phyloP scores from a whole-genome alignment of 139 green algal genomes.

The Ettlia oleoabundans region DNA sequence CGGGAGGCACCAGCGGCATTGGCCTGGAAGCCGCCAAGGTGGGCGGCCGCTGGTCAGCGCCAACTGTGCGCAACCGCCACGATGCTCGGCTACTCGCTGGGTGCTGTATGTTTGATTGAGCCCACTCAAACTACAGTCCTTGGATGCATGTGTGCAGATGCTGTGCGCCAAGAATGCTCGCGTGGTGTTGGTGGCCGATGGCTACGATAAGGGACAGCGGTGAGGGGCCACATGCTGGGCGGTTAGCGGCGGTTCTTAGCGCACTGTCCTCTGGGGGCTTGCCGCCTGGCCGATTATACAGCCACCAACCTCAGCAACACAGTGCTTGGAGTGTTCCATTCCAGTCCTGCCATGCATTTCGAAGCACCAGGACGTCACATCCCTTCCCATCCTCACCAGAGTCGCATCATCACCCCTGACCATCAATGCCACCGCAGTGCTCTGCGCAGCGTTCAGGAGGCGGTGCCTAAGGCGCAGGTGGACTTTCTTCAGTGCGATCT shows the following conservation, averaged over 20 bases:
- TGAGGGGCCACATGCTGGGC: background rate
- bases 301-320: no score
- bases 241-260: background rate
- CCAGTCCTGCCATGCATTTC: no score
- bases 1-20: background rate
- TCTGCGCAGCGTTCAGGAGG: background rate
- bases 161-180: conserved; percentile 30
- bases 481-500: conserved; percentile 27
- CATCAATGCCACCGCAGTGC: background rate
- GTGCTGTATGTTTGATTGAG: no score
- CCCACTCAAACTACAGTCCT: no score
- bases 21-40: background rate
- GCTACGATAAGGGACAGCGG: background rate
- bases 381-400: background rate
- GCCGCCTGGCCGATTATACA: no score
- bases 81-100: background rate
- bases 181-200: background rate
- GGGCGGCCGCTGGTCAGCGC: background rate
- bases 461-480: conserved; percentile 5
- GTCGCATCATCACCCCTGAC: no score
- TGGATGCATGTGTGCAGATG: background rate
- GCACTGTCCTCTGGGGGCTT: no score
- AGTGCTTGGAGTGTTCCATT: no score
- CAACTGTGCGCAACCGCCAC: background rate
- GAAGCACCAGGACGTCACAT: no score